Evolutionary conservation across 192 early-diverging fungal genomes (phyloP), one percentile per base, ranked within the genome.

Genomic region (Mortierella alpina): DNA sequence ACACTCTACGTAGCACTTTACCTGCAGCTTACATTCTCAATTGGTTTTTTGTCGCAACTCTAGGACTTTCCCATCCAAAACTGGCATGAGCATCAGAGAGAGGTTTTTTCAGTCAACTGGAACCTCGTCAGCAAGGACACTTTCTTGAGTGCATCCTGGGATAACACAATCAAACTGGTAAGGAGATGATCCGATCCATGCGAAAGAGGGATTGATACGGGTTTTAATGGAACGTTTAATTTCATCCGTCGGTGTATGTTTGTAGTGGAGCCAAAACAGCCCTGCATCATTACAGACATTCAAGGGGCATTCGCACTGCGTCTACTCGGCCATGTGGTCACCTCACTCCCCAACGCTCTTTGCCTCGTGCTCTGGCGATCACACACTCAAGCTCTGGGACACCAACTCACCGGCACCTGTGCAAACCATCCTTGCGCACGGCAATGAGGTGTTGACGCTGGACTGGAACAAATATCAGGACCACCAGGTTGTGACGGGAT

Each of bases 391-490:
- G 77, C 81, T 99, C 23, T 99, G 98, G 98, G 97, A 98, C 71
- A 73, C 83, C 48, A 93, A 95, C 50, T 75, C 85, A 11, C 95
- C 94, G 4, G 71, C 84, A 50, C 84, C 83, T 44, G 66, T 91
- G 31, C 87, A 86, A 50, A 91, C 92, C 2, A 88, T 94, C 54
- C 85, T 83, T 17, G 96, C 96, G 20, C 98, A 99, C 79, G 79
- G 82, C 39, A 91, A 92, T 64, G 96, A 99, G 83, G 88, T 96
- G 7, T 84, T 99, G 17, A 92, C 96, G 7, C 70, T 98, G 60
- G 98, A 99, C 69, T 99, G 97, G 97, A 97, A 97, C 84, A 99
- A 99, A 82, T 99, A 99, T 80, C 86, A 91, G 46, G 89, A 92
- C 7, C 82, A 95, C 66, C 84, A 86, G 17, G 70, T 99, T n/a